phyloP scores from a whole-genome alignment of 345 rosid species.

The Garcia nutans region DNA sequence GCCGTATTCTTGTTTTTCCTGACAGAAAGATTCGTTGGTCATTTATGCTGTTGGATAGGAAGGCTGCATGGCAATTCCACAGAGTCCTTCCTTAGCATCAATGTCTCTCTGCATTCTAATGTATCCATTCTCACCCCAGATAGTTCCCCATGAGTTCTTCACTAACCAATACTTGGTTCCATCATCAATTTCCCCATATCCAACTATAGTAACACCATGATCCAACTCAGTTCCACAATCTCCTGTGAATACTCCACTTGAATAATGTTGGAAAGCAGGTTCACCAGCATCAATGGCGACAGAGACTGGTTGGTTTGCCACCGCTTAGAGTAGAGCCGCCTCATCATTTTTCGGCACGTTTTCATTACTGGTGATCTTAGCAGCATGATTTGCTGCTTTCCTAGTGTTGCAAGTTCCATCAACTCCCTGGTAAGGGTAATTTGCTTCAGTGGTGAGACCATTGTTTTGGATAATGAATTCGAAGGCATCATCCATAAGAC shows the following conservation, averaged over 20 bases:
- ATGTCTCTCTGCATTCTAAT: conserved; percentile 22
- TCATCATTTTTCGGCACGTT: conserved; percentile 23
- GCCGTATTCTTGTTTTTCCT: no score
- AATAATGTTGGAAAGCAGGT: conserved; percentile 21
- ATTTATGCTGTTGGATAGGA: conserved; percentile 28
- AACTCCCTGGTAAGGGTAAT: conserved; percentile 23
- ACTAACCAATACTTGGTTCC: conserved; percentile 25
- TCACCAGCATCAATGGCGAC: conserved; percentile 28
- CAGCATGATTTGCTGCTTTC: conserved; percentile 1
- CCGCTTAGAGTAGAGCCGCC: conserved; percentile 21
- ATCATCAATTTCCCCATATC: conserved; percentile 17
- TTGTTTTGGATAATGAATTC: conserved; percentile 24
- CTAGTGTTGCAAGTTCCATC: conserved; percentile 15
- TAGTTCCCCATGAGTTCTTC: conserved; percentile 31
- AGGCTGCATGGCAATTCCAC: conserved; percentile 32
- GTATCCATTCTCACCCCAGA: conserved; percentile 28
- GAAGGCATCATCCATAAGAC: conserved; percentile 37
- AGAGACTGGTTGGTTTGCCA: conserved; percentile 27
- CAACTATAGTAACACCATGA: conserved; percentile 28
- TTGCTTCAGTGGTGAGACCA: conserved; percentile 35
- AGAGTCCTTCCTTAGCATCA: conserved; percentile 17
- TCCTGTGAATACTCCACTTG: conserved; percentile 25
- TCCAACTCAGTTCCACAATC: conserved; percentile 20
- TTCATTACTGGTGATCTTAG: conserved; percentile 13
- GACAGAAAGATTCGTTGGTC: background rate